Base-by-base conservation (phyloP, 768 basidiomycete genomes). In the Collybia mongolica region DNA sequence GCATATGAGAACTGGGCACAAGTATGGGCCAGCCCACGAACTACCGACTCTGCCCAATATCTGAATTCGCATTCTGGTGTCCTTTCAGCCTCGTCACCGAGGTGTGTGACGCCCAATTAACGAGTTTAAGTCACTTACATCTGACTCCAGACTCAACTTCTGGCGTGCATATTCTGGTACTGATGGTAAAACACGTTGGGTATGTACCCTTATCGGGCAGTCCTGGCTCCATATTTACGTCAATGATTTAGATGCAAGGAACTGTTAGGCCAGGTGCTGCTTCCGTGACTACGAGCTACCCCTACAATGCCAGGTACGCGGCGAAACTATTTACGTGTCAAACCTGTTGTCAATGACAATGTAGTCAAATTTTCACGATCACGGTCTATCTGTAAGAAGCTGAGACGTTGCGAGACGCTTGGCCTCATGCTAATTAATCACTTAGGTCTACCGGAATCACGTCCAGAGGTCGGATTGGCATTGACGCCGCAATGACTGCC, bases 1-100 rank as follows among this genome's bases (percentile, higher is more conserved):
- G 74, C 80, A 1, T 84, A 84, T 58, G 80, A 84, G n/a, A 84
- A 83, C 63, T 86, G 83, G 83, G 77, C 75, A 2, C 55, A 74
- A 35, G 78, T 83, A 2, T 83, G 79, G 80, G 64, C 65, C 26
- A 66, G 68, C 61, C 83, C 83, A 20, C 72, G 76, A 17, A 60
- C 77, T 6, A 80, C 81, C 2, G 83, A 86, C 54, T 76, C 77
- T 11, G 68, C 71, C 8, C 80, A 82, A 56, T 86, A 84, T 56
- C 64, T 80, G 24, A 61, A 63, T 32, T 64, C 62, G 54, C 77
- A 77, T 48, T 75, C 79, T 14, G 83, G 83, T 18, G 75, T 84
- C 44, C 75, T 84, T 47, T 75, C 83, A 0, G 69, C 75, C 41
- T 72, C 82, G 1, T 83, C 82, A 2, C 79, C 83, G 12, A 72